These are phyloP conservation scores for Eucalyptus camaldulensis DNA, from an alignment of 345 rosid species.

Conservation along the genomic window DNA sequence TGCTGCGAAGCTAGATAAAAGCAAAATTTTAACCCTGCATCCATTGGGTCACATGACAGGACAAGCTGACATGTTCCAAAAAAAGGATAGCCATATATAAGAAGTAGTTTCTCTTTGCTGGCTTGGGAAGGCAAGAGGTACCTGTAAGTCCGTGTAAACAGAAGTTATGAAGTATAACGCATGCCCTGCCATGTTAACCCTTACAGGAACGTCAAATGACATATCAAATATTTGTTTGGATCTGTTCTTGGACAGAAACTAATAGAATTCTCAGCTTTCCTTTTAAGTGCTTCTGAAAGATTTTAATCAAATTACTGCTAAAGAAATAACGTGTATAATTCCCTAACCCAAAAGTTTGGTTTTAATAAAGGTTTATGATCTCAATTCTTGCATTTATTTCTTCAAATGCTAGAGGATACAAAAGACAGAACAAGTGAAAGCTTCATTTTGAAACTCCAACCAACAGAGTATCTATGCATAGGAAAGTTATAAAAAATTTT, in stretches of 20 bases:
- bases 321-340: background rate
- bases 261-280: background rate
- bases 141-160: background rate
- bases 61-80: background rate
- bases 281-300: background rate
- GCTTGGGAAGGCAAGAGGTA: background rate
- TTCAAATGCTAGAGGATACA: background rate
- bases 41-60: background rate
- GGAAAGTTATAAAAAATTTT: background rate
- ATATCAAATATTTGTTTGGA: background rate
- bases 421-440: background rate
- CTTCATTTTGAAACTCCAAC: background rate
- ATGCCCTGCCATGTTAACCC: background rate
- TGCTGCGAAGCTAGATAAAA: background rate
- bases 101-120: background rate
- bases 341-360: background rate
- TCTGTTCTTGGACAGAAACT: background rate
- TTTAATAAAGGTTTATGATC: background rate
- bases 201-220: background rate
- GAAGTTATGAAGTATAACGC: background rate
- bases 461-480: background rate
- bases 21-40: background rate
- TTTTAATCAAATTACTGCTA: background rate
- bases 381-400: background rate
- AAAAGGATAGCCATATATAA: background rate